Evolutionary conservation across 495 filamentous ascomycete genomes (phyloP).

Genomic region (Glarea lozoyensis): DNA sequence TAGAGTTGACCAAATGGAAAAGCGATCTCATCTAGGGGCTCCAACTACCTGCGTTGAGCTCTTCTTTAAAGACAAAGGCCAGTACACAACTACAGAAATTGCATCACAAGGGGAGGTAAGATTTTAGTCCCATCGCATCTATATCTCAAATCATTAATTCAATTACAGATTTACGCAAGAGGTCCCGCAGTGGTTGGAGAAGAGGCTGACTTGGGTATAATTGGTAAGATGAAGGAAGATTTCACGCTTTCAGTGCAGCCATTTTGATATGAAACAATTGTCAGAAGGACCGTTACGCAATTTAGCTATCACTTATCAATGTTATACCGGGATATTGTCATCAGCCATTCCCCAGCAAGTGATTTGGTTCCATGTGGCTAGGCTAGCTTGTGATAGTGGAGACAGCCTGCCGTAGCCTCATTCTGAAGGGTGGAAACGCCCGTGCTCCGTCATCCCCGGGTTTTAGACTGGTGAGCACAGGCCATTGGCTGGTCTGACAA

Average conservation of each 20-base stretch:
- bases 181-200: constrained; percentile 61
- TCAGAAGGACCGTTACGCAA: too few relatives aligned
- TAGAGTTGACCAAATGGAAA: constrained; percentile 37
- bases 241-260: constrained; percentile 49
- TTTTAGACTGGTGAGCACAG: too few relatives aligned
- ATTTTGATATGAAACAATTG: too few relatives aligned
- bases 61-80: constrained; percentile 49
- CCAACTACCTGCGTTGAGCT: constrained; percentile 76
- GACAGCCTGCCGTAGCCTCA: too few relatives aligned
- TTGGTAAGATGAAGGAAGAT: constrained; percentile 43
- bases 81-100: constrained; percentile 51
- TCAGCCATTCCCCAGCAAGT: too few relatives aligned
- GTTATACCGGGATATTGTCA: too few relatives aligned
- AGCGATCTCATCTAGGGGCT: constrained; percentile 67
- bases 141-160: constrained; percentile 7
- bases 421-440: too few relatives aligned
- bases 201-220: constrained; percentile 48
- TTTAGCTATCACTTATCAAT: too few relatives aligned
- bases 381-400: too few relatives aligned
- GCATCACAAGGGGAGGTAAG: constrained; percentile 55
- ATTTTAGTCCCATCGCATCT: background rate
- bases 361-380: too few relatives aligned
- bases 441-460: too few relatives aligned
- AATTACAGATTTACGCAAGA: constrained; percentile 50
- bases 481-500: too few relatives aligned